Conservation (phyloP, 176 grass and related monocot species). For the Hordeum marinum region DNA sequence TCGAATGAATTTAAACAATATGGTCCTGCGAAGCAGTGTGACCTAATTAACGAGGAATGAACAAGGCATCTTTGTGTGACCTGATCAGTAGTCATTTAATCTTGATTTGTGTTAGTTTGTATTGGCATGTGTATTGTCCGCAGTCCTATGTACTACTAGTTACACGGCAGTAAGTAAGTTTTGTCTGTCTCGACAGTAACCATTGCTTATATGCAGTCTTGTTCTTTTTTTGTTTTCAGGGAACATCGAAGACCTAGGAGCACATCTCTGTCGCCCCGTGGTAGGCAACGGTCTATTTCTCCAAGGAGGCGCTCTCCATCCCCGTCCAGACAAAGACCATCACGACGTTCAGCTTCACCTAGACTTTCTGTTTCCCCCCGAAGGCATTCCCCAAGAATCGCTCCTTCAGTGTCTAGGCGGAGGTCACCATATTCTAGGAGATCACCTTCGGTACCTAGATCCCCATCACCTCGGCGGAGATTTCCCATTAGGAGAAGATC, state of each 20-base stretch:
- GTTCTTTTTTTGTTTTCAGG: slow-evolving; percentile 28
- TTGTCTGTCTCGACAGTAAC: not conserved
- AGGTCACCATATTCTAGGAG: slow-evolving; percentile 51
- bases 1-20: not conserved
- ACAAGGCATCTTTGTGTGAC: not conserved
- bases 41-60: not conserved
- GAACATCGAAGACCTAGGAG: slow-evolving; percentile 48
- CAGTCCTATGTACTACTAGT: not conserved
- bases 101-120: not conserved
- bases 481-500: slow-evolving; percentile 51
- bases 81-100: not conserved
- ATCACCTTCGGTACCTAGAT: slow-evolving; percentile 46
- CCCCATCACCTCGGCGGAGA: slow-evolving; percentile 36
- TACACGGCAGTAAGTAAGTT: not conserved
- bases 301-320: slow-evolving; percentile 48
- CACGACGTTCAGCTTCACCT: slow-evolving; percentile 46
- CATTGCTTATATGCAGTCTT: slow-evolving; percentile 2
- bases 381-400: slow-evolving; percentile 52
- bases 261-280: slow-evolving; percentile 47
- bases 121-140: not conserved
- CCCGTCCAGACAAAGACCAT: slow-evolving; percentile 38
- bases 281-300: slow-evolving; percentile 50
- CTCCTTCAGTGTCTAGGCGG: slow-evolving; percentile 32
- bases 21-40: not conserved
- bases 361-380: slow-evolving; percentile 51